phyloP scores from a whole-genome alignment of 805 yeast genomes.

The Myxozyma sirexii region DNA sequence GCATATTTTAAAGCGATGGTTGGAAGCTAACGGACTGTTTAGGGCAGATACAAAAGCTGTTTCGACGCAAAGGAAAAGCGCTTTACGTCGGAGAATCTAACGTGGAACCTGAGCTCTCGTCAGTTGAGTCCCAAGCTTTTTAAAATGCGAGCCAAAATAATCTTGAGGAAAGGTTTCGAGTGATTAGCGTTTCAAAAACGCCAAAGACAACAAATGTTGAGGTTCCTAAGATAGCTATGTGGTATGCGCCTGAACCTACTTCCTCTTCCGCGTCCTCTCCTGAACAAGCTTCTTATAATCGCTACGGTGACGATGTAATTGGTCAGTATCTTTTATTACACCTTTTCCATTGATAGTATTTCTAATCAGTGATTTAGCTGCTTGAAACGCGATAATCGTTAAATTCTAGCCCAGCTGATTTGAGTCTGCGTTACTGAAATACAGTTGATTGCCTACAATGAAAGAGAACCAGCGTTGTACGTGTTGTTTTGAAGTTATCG shows the following conservation, averaged over 20 bases:
- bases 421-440: too few species aligned
- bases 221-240: background rate
- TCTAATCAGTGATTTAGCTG: background rate
- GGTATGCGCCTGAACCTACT: background rate
- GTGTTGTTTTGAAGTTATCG: background rate
- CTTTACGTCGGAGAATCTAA: too few species aligned
- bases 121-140: too few species aligned
- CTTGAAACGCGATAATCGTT: too few species aligned
- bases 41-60: constrained; percentile 7
- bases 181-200: background rate
- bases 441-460: background rate
- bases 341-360: background rate
- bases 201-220: background rate
- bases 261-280: background rate
- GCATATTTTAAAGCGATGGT: background rate
- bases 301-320: background rate
- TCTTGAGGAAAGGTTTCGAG: background rate
- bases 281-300: background rate
- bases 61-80: constrained; percentile 12
- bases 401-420: too few species aligned
- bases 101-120: too few species aligned
- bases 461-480: background rate
- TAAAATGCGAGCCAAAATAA: too few species aligned
- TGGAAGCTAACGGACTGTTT: background rate
- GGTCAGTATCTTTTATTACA: background rate